phyloP scores from a whole-genome alignment of 2,329 filamentous ascomycete genomes.

The Lasiodiplodia gonubiensis region DNA sequence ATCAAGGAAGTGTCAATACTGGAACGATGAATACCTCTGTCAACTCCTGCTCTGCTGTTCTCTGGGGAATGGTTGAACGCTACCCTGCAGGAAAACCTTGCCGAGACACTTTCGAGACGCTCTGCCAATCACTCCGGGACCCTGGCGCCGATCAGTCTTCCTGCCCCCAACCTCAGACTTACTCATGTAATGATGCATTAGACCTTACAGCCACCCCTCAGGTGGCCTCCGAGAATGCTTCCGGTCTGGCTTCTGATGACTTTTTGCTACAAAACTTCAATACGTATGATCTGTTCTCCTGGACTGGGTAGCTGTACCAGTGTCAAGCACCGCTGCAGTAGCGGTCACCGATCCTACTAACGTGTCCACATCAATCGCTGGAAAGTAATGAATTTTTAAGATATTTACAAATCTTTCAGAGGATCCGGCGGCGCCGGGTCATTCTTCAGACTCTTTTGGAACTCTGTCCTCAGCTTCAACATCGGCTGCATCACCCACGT shows the following conservation, averaged over 20 bases:
- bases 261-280: background rate
- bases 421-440: conserved; percentile 25
- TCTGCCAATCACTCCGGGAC: background rate
- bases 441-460: conserved; percentile 24
- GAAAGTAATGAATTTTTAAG: background rate
- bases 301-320: background rate
- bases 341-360: background rate
- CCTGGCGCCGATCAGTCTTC: background rate
- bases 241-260: background rate
- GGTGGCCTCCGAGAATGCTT: background rate
- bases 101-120: conserved; percentile 6
- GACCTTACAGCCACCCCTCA: background rate
- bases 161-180: background rate
- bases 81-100: conserved; percentile 2
- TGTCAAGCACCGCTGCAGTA: background rate
- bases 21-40: background rate
- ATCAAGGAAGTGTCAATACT: background rate
- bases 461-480: conserved; percentile 21
- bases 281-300: background rate
- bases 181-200: background rate
- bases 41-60: conserved; percentile 9
- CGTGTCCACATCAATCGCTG: background rate
- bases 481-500: conserved; percentile 28
- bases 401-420: conserved; percentile 1
- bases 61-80: conserved; percentile 6